These are phyloP conservation scores for Blastobotrys attinorum DNA, from an alignment of 805 yeast genomes.

Conservation along the genomic window DNA sequence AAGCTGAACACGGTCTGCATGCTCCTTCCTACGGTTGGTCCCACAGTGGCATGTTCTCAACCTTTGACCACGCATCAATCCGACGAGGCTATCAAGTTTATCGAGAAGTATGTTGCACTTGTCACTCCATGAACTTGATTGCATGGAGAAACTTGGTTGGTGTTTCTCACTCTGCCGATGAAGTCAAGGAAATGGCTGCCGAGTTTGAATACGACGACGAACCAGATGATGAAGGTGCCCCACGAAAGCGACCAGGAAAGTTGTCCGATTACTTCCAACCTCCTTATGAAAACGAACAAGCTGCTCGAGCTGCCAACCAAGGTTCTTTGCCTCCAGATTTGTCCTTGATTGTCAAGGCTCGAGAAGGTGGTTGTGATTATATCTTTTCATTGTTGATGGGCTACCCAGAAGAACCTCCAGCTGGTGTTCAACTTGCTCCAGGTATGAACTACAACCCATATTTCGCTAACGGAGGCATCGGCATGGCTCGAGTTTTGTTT, in stretches of 20 bases:
- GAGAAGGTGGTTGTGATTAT: slow-evolving; percentile 97
- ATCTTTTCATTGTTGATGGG: slow-evolving; percentile 93
- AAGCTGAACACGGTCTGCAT: slow-evolving; percentile 98
- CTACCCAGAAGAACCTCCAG: slow-evolving; percentile 98
- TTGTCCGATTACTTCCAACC: slow-evolving; percentile 91
- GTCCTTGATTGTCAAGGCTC: slow-evolving; percentile 93
- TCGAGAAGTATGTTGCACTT: slow-evolving; percentile 98
- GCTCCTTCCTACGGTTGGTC: slow-evolving; percentile 92
- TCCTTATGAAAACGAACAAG: slow-evolving; percentile 97
- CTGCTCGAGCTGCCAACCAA: slow-evolving; percentile 99
- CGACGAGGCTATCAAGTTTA: slow-evolving; percentile 99
- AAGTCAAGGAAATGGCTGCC: slow-evolving; percentile 89
- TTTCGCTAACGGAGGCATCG: slow-evolving; percentile 99
- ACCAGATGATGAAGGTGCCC: slow-evolving; percentile 93
- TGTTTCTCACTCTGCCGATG: slow-evolving; percentile 85
- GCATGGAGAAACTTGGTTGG: slow-evolving; percentile 99
- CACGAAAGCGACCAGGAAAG: slow-evolving; percentile 97
- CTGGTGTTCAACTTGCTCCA: slow-evolving; percentile 87
- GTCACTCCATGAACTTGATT: slow-evolving; percentile 93
- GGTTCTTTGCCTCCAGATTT: slow-evolving; percentile 99
- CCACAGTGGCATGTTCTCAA: slow-evolving; percentile 76
- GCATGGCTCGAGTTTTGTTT: slow-evolving; percentile 97
- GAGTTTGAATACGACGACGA: slow-evolving; percentile 97
- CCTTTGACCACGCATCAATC: slow-evolving; percentile 90
- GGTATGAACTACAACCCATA: slow-evolving; percentile 98